Evolutionary conservation across 345 rosid genomes (phyloP).

Genomic region (Microcos paniculata): DNA sequence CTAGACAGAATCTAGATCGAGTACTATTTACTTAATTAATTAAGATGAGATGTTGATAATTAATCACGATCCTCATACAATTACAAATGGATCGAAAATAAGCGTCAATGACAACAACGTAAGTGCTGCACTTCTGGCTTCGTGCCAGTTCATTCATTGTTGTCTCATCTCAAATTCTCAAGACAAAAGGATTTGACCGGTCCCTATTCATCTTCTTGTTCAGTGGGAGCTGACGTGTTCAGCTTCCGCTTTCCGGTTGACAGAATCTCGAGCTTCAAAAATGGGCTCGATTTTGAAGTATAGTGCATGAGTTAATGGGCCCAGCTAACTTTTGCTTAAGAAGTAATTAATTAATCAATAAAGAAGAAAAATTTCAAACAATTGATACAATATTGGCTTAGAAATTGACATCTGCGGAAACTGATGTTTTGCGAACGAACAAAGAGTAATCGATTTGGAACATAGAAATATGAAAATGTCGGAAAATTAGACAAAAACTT

Average conservation of each 20-base stretch:
- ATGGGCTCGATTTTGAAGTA: background rate
- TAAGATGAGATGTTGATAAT: too few species aligned
- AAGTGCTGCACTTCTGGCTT: slow-evolving; percentile 24
- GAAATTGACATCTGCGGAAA: background rate
- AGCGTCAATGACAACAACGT: slow-evolving; percentile 37
- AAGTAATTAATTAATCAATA: too few species aligned
- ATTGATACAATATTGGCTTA: background rate
- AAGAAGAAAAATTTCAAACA: background rate
- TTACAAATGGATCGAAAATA: slow-evolving; percentile 38
- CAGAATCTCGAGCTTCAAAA: background rate
- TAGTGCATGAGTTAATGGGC: background rate
- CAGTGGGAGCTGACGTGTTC: background rate
- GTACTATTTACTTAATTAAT: too few species aligned
- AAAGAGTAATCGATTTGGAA: background rate
- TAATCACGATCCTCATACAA: slow-evolving; percentile 27
- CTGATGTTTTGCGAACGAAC: background rate
- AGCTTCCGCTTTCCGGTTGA: background rate
- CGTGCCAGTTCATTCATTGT: slow-evolving; percentile 29
- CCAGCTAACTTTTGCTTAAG: background rate
- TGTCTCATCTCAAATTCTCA: background rate
- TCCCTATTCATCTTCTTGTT: background rate
- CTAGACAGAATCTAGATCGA: too few species aligned
- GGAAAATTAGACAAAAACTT: background rate
- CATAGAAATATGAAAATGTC: background rate
- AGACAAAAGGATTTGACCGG: background rate